A percentile compares a stretch with the other conserved stretches of the same genome.
These are phyloP conservation scores for Boletus patriciae DNA, from an alignment of 768 basidiomycete species.

Conservation along the genomic window DNA sequence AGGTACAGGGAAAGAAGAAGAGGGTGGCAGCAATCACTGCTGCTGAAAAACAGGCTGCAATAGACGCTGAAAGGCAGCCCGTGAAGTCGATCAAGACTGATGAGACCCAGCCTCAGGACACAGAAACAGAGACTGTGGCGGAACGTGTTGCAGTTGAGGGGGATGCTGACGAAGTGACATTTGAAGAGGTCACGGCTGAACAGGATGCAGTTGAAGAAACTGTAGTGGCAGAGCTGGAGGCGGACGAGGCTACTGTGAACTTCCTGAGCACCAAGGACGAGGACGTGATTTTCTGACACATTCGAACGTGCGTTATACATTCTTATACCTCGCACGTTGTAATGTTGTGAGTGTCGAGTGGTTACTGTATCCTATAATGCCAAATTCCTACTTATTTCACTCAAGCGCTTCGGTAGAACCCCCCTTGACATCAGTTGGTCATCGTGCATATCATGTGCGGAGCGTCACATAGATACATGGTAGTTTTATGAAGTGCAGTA, in stretches of 20 bases:
- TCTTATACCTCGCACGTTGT: slow-evolving; percentile 15
- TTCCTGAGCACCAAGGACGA: slow-evolving; percentile 85
- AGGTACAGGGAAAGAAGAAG: slow-evolving; percentile 98
- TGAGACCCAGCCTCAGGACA: slow-evolving; percentile 11
- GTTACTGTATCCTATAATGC: slow-evolving; percentile 15
- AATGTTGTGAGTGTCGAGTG: neutral
- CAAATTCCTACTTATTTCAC: slow-evolving; percentile 7
- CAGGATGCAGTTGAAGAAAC: slow-evolving; percentile 27
- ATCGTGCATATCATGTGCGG: slow-evolving; percentile 58
- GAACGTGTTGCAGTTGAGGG: slow-evolving; percentile 9
- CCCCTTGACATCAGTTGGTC: slow-evolving; percentile 23
- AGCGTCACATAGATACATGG: slow-evolving; percentile 65
- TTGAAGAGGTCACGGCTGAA: slow-evolving; percentile 33
- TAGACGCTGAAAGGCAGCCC: slow-evolving; percentile 8
- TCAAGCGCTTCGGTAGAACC: neutral
- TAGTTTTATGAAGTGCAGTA: slow-evolving; percentile 45
- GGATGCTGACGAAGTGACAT: slow-evolving; percentile 13
- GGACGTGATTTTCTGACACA: slow-evolving; percentile 84
- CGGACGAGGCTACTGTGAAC: slow-evolving; percentile 46
- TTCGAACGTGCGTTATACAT: neutral
- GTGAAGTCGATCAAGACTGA: slow-evolving; percentile 1
- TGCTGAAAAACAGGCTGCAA: slow-evolving; percentile 21
- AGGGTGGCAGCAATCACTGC: slow-evolving; percentile 57
- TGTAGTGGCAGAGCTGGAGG: slow-evolving; percentile 13
- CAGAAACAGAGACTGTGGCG: neutral